A percentile compares a stretch with the other conserved stretches of the same genome.
These are phyloP conservation scores for Yamadazyma philogaea DNA, from an alignment of 805 yeast species.

Conservation along the genomic window DNA sequence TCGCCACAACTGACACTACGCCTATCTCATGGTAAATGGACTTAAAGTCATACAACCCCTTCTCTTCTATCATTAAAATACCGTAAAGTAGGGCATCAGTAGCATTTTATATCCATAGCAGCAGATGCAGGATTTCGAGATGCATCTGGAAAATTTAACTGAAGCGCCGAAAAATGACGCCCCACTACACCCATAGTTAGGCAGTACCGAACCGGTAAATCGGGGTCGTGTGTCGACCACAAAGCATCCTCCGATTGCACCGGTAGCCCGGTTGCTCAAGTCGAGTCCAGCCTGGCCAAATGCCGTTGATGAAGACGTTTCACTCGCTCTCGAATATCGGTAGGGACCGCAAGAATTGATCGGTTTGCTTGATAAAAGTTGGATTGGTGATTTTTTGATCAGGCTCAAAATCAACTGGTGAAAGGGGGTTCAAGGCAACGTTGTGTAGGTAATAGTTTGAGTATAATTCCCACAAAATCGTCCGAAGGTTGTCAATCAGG, in stretches of 20 bases:
- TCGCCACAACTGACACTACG: conserved; percentile 21
- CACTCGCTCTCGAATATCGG: conserved; percentile 8
- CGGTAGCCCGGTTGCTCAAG: conserved; percentile 2
- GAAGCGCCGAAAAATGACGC: conserved; percentile 10
- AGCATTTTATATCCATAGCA: not conserved
- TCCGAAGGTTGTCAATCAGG: conserved; percentile 51
- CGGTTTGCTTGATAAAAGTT: conserved; percentile 55
- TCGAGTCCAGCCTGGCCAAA: too few relatives aligned
- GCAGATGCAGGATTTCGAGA: not conserved
- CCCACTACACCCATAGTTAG: conserved; percentile 8
- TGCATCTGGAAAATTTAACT: not conserved
- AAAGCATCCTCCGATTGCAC: not conserved
- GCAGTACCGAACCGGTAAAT: conserved; percentile 5
- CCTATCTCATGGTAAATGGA: conserved; percentile 24
- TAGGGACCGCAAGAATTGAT: conserved; percentile 38
- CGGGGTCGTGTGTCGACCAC: conserved; percentile 1
- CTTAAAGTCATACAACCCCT: conserved; percentile 14
- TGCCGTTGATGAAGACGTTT: too few relatives aligned
- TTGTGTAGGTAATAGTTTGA: conserved; percentile 54
- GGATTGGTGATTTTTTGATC: conserved; percentile 48
- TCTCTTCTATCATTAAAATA: not conserved
- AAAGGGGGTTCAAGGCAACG: conserved; percentile 53
- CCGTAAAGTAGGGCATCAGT: not conserved
- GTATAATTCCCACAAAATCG: conserved; percentile 57
- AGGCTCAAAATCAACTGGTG: conserved; percentile 48